Percentiles rank a stretch among this genome's conserved stretches.
Evolutionary conservation across 768 basidiomycete species (phyloP).

Genomic region (Xerocomellus chrysenteron): DNA sequence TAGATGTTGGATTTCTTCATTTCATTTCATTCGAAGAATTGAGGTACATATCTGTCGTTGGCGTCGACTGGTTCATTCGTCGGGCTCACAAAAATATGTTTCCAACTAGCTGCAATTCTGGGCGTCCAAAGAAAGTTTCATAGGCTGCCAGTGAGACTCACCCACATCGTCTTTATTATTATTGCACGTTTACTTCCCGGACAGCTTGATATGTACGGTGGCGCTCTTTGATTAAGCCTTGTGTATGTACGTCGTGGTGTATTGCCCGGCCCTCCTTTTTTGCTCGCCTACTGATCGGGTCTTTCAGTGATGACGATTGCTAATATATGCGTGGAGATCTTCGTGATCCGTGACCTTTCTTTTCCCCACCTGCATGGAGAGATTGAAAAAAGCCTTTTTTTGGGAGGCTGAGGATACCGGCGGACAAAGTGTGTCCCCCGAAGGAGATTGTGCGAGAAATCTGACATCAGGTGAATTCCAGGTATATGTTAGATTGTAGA

Average conservation of each 20-base stretch:
- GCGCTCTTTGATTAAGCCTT: too few species aligned
- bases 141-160: too few species aligned
- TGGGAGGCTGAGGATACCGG: too few species aligned
- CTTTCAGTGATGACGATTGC: neutral
- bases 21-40: too few species aligned
- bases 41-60: neutral
- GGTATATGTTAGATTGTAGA: neutral
- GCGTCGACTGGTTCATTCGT: neutral
- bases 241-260: neutral
- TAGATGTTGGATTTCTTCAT: too few species aligned
- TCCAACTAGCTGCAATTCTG: neutral
- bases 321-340: neutral
- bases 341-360: neutral
- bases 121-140: neutral
- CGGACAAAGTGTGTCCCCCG: neutral
- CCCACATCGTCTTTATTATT: neutral
- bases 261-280: too few species aligned
- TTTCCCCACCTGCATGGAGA: neutral
- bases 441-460: neutral
- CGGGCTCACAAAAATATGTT: neutral
- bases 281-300: too few species aligned
- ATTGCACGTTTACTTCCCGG: too few species aligned
- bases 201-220: too few species aligned
- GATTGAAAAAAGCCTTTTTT: neutral
- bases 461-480: neutral